phyloP scores from a whole-genome alignment of 1,139 yeast genomes.

The Taphrina wiesneri region DNA sequence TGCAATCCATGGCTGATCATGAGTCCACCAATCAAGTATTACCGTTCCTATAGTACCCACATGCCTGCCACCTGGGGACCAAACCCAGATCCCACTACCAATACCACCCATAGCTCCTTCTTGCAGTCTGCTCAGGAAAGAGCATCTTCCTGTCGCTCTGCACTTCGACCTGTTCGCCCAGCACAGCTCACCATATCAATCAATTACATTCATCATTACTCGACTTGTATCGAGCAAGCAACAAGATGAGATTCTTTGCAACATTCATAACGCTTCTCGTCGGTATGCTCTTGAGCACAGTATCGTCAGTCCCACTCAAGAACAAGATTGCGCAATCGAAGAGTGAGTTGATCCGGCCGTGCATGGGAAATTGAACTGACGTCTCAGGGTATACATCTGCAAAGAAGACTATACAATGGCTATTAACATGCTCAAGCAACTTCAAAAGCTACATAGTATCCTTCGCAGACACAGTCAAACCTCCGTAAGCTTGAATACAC shows the following conservation, averaged over 20 bases:
- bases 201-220: no score
- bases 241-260: background rate
- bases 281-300: background rate
- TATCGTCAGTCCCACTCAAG: conserved; percentile 5
- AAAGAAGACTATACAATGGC: background rate
- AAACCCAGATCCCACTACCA: no score
- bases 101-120: no score
- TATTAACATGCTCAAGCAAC: background rate
- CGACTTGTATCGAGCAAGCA: no score
- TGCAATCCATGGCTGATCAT: background rate
- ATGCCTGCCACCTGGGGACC: no score
- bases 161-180: no score
- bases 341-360: background rate
- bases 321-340: conserved; percentile 28
- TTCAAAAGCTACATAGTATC: conserved; percentile 15
- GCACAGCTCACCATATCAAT: no score
- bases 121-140: no score
- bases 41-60: background rate
- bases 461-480: background rate
- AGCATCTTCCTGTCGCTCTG: no score
- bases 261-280: background rate
- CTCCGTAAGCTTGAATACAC: background rate
- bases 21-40: background rate
- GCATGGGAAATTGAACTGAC: background rate
- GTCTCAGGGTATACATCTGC: background rate